A percentile compares a stretch with the other conserved stretches of the same genome.
These are phyloP conservation scores for Aspergillus diversus DNA, from an alignment of 495 filamentous ascomycete genomes.

Conservation along the genomic window DNA sequence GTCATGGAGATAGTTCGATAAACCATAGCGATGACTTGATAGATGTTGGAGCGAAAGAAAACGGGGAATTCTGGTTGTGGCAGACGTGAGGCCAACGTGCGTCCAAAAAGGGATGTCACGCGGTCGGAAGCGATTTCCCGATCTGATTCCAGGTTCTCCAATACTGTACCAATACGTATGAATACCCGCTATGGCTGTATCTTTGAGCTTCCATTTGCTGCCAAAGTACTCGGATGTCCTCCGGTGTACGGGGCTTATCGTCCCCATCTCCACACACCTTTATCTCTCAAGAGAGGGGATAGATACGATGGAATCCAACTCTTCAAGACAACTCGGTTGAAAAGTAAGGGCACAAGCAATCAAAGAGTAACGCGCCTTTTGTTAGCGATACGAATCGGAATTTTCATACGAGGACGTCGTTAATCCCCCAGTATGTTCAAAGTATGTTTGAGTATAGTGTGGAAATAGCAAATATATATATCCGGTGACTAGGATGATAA, in stretches of 20 bases:
- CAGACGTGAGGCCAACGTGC: neutral
- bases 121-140: neutral
- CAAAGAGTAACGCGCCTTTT: no score
- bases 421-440: no score
- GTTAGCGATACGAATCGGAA: no score
- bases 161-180: neutral
- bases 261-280: neutral
- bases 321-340: no score
- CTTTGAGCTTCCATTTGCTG: neutral
- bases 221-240: neutral
- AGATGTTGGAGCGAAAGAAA: neutral
- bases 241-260: neutral
- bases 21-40: neutral
- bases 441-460: no score
- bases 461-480: no score
- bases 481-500: no score
- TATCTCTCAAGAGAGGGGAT: no score
- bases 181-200: neutral
- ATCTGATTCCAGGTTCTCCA: neutral
- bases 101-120: neutral
- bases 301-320: no score
- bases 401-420: no score
- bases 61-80: neutral
- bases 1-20: neutral
- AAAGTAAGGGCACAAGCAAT: no score